Evolutionary conservation across 2,329 filamentous ascomycete genomes (phyloP).

Genomic region (Claviceps citrina): DNA sequence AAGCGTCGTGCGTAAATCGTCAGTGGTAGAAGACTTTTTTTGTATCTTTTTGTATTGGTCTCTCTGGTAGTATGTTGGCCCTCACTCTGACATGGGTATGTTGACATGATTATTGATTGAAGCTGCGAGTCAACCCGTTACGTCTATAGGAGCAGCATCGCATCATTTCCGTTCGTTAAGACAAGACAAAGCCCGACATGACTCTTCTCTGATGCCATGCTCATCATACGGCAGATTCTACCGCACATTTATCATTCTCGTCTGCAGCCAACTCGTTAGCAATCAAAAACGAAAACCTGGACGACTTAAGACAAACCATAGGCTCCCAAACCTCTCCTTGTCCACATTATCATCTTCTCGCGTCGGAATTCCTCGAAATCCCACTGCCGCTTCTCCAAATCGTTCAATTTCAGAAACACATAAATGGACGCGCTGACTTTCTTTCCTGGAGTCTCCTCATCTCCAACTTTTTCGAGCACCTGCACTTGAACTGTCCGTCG

Average conservation of each 20-base stretch:
- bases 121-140: neutral
- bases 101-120: too few species aligned
- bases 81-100: neutral
- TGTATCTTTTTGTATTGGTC: too few species aligned
- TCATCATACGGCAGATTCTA: neutral
- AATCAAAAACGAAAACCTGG: neutral
- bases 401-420: slow-evolving; percentile 36
- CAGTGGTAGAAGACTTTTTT: too few species aligned
- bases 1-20: neutral
- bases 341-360: slow-evolving; percentile 50
- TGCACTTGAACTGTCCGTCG: slow-evolving; percentile 40
- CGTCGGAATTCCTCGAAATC: slow-evolving; percentile 70
- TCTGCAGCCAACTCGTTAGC: slow-evolving; percentile 8
- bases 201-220: too few species aligned
- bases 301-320: slow-evolving; percentile 22
- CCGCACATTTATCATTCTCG: slow-evolving; percentile 9
- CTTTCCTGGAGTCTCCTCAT: slow-evolving; percentile 23
- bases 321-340: slow-evolving; percentile 29
- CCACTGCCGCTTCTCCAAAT: slow-evolving; percentile 65
- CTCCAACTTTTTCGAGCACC: slow-evolving; percentile 28
- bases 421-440: slow-evolving; percentile 46
- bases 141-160: neutral
- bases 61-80: neutral
- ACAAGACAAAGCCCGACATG: neutral
- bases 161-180: neutral